These are phyloP conservation scores for Solanum piurae DNA, from an alignment of 257 asterid species.

Conservation along the genomic window DNA sequence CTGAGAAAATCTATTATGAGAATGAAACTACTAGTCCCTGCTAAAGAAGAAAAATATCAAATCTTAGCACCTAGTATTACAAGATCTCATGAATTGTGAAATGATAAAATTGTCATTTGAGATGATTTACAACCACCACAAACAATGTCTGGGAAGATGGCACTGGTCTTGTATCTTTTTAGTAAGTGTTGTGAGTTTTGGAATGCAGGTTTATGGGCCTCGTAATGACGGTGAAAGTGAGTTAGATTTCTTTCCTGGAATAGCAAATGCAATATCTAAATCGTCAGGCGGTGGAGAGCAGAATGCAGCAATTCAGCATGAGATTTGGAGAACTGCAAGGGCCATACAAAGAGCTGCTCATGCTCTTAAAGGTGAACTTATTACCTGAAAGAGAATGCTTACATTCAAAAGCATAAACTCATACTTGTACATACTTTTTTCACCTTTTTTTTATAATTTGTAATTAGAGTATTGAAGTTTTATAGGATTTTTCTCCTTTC, in stretches of 20 bases:
- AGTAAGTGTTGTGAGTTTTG: neutral
- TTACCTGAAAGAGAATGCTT: conserved; percentile 14
- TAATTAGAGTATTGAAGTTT: neutral
- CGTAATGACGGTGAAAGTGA: conserved; percentile 26
- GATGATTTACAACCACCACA: neutral
- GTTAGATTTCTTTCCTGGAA: conserved; percentile 70
- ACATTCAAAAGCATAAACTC: neutral
- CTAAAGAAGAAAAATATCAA: neutral
- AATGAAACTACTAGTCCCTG: neutral
- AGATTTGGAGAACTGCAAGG: conserved; percentile 82
- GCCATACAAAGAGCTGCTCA: conserved; percentile 64
- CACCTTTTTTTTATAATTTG: neutral
- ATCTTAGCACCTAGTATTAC: neutral
- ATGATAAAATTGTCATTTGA: neutral
- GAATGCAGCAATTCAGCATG: conserved; percentile 39
- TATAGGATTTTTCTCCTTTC: neutral
- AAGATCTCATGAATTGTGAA: neutral
- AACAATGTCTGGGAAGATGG: neutral
- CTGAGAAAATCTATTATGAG: neutral
- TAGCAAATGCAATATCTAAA: conserved; percentile 36
- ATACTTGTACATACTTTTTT: neutral
- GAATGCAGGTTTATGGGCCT: conserved; percentile 83
- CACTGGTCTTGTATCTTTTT: neutral
- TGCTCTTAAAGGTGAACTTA: conserved; percentile 53
- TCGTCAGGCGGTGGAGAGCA: conserved; percentile 10